These are phyloP conservation scores for Cephaloascus fragrans DNA, from an alignment of 805 yeast genomes.

Conservation along the genomic window DNA sequence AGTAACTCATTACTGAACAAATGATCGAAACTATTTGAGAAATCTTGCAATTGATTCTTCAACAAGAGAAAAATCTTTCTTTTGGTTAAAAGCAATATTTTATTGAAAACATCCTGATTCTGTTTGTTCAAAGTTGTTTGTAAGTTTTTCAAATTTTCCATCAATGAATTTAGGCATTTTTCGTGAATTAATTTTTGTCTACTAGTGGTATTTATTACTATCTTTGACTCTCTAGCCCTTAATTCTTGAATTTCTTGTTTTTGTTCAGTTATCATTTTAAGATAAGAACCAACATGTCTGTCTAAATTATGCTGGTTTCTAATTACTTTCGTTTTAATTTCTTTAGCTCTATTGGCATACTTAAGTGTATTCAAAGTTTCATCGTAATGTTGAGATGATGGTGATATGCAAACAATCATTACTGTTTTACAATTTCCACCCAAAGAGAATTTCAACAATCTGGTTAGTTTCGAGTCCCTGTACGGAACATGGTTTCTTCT, in stretches of 20 bases:
- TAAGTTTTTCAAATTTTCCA: constrained; percentile 32
- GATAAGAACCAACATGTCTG: constrained; percentile 76
- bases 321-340: constrained; percentile 70
- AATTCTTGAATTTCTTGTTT: constrained; percentile 64
- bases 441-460: constrained; percentile 77
- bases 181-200: constrained; percentile 23
- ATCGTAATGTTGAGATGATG: constrained; percentile 80
- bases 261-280: constrained; percentile 78
- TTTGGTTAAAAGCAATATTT: constrained; percentile 34
- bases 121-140: constrained; percentile 29
- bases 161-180: constrained; percentile 25
- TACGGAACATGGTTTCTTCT: constrained; percentile 74
- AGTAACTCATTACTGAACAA: too few relatives aligned
- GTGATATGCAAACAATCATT: constrained; percentile 92
- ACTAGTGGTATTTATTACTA: constrained; percentile 26
- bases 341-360: constrained; percentile 88
- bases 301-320: constrained; percentile 69
- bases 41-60: constrained; percentile 4
- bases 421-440: constrained; percentile 95
- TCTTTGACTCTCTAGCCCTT: constrained; percentile 38
- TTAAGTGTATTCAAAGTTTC: constrained; percentile 87
- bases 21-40: neutral
- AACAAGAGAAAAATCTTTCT: constrained; percentile 21
- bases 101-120: constrained; percentile 32
- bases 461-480: constrained; percentile 81